Base-by-base conservation (phyloP, 306 rosid species). In the Acmispon strigosus region DNA sequence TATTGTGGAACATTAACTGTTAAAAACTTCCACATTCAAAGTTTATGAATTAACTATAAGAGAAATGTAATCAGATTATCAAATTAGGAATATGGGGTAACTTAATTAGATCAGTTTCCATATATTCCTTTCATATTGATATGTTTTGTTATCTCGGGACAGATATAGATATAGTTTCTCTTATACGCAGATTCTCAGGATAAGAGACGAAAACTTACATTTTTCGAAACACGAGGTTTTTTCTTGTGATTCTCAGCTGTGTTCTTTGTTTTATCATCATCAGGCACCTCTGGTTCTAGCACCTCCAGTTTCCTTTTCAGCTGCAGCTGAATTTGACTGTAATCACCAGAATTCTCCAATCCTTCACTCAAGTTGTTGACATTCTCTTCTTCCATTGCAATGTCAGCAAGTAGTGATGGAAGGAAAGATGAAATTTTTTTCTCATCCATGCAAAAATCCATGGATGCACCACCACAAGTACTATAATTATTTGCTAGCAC, bases 281-380 rank as follows among this genome's bases (percentile, higher is more conserved):
- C 69, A 17, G 70, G 54, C 4, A 27, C 69, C 57, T 51, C 76
- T 37, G 34, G 24, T 58, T 76, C 77, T 5, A 49, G 73, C 13
- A 24, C 75, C 44, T 80, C 86, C 34, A 77, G 62, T 74, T 84
- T 85, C 79, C 91, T 84, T 67, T 89, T 91, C 52, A 57, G 92
- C 13, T 34, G 72, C 82, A 78, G 52, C 19, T 55, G 77, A 39
- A 48, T 74, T 10, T 34, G 77, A 53, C 44, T 73, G 70, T 66
- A 62, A 14, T 77, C 66, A 36, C 76, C 77, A 49, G 62, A 71
- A 37, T 41, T 62, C 42, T 66, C 76, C 75, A 66, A 47, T 59
- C 13, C 69, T 69, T 84, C 80, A 48, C 58, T 45, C 48, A 72
- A 27, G 34, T 27, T 27, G 61, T 69, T 72, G 12, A 60, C 73